phyloP scores from a whole-genome alignment of 768 basidiomycete genomes.

The Rhizopogon roseolus region DNA sequence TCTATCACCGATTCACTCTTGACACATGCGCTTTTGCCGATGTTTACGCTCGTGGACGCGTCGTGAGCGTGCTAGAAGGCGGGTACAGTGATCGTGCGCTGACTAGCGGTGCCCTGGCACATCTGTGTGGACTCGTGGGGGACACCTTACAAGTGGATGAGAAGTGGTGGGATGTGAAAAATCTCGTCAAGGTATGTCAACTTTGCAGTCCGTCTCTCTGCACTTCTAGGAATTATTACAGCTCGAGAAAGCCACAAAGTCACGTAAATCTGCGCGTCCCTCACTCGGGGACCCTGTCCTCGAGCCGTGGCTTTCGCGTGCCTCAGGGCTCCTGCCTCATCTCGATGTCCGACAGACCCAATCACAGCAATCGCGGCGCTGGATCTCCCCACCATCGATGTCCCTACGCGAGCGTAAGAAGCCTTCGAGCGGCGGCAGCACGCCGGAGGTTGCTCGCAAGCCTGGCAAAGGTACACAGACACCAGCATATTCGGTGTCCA shows the following conservation, averaged over 20 bases:
- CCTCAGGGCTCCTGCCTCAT: slow-evolving; percentile 26
- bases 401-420: slow-evolving; percentile 48
- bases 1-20: slow-evolving; percentile 78
- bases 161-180: slow-evolving; percentile 63
- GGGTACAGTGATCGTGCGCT: slow-evolving; percentile 92
- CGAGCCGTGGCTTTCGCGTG: slow-evolving; percentile 58
- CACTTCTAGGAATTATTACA: slow-evolving; percentile 17
- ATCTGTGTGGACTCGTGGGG: slow-evolving; percentile 60
- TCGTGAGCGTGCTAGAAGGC: slow-evolving; percentile 91
- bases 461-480: slow-evolving; percentile 12
- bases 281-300: slow-evolving; percentile 19
- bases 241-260: slow-evolving; percentile 65
- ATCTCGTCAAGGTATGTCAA: slow-evolving; percentile 48
- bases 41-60: slow-evolving; percentile 55
- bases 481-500: slow-evolving; percentile 1
- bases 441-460: slow-evolving; percentile 5
- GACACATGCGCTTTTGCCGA: slow-evolving; percentile 68
- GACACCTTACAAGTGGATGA: slow-evolving; percentile 27
- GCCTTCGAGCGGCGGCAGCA: slow-evolving; percentile 6
- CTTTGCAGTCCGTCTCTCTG: neutral
- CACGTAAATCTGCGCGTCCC: slow-evolving; percentile 46
- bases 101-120: slow-evolving; percentile 78
- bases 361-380: slow-evolving; percentile 1
- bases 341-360: slow-evolving; percentile 9
- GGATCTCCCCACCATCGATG: slow-evolving; percentile 34